A percentile compares a stretch with the other conserved stretches of the same genome.
Evolutionary conservation across 1,284 basidiomycete species (phyloP).

Genomic region (Cronartium quercuum): DNA sequence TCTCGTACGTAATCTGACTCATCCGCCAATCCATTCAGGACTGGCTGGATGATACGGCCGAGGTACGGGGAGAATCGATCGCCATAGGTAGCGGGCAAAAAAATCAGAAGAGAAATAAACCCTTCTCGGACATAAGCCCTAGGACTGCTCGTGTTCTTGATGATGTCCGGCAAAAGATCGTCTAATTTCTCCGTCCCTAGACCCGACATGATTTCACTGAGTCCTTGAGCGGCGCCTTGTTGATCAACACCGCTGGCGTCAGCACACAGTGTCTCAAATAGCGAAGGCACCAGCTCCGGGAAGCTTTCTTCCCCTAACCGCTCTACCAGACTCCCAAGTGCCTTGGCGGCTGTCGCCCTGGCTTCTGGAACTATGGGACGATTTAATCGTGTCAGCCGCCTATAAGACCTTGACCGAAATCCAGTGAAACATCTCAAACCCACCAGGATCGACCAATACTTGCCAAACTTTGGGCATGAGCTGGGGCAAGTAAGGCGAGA

Average conservation of each 20-base stretch:
- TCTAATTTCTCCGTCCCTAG: conserved; percentile 96
- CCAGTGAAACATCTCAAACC: neutral
- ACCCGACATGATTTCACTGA: conserved; percentile 90
- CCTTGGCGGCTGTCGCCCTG: conserved; percentile 91
- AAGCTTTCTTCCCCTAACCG: conserved; percentile 91
- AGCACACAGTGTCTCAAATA: conserved; percentile 81
- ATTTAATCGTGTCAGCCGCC: neutral
- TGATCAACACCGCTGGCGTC: conserved; percentile 96
- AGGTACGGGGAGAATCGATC: conserved; percentile 91
- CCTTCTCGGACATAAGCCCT: conserved; percentile 91
- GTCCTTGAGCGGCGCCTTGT: conserved; percentile 88
- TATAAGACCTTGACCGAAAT: neutral
- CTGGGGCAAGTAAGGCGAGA: conserved; percentile 85
- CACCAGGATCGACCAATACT: conserved; percentile 62
- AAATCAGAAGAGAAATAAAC: conserved; percentile 96
- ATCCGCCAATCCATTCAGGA: conserved; percentile 86
- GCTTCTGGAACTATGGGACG: conserved; percentile 76
- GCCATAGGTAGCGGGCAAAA: conserved; percentile 92
- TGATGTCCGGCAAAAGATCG: conserved; percentile 86
- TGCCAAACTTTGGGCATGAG: conserved; percentile 85
- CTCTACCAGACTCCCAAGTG: conserved; percentile 93
- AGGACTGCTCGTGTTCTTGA: conserved; percentile 81
- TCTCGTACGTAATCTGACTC: conserved; percentile 82
- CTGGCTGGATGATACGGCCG: conserved; percentile 87
- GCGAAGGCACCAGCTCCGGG: conserved; percentile 86